Evolutionary conservation across 2,329 filamentous ascomycete species (phyloP).

Genomic region (Aspergillus sp.): DNA sequence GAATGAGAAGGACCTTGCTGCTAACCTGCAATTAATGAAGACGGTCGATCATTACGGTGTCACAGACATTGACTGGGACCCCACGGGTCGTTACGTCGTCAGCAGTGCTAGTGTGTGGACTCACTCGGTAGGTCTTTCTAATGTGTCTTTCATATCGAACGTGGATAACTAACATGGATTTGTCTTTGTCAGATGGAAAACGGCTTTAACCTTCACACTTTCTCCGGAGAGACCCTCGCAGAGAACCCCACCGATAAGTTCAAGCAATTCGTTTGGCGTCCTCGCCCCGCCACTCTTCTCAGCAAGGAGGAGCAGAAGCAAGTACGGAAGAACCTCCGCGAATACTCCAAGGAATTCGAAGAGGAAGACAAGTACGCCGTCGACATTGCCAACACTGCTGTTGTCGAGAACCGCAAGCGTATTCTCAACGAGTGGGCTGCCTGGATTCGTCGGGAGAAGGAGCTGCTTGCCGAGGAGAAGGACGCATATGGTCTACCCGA

Average conservation of each 20-base stretch:
- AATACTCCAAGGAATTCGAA: conserved; percentile 93
- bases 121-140: conserved; percentile 65
- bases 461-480: conserved; percentile 71
- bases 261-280: conserved; percentile 96
- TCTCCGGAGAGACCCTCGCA: conserved; percentile 82
- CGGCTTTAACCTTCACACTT: conserved; percentile 97
- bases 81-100: conserved; percentile 89
- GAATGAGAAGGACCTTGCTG: conserved; percentile 87
- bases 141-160: conserved; percentile 7
- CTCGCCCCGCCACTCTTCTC: conserved; percentile 85
- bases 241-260: conserved; percentile 95
- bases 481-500: conserved; percentile 65
- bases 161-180: conserved; percentile 18
- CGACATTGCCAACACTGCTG: conserved; percentile 88
- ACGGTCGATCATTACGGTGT: conserved; percentile 94
- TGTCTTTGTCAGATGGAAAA: conserved; percentile 80
- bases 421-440: conserved; percentile 84
- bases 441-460: conserved; percentile 75
- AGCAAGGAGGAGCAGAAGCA: conserved; percentile 96
- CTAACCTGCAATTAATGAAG: conserved; percentile 94
- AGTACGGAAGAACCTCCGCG: conserved; percentile 96
- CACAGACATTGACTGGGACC: conserved; percentile 97
- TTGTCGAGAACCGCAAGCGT: conserved; percentile 81
- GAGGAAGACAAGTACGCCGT: conserved; percentile 92
- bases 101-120: conserved; percentile 95